Conservation (phyloP, 2,329 filamentous ascomycete species). For the Myrmaecium sp. region DNA sequence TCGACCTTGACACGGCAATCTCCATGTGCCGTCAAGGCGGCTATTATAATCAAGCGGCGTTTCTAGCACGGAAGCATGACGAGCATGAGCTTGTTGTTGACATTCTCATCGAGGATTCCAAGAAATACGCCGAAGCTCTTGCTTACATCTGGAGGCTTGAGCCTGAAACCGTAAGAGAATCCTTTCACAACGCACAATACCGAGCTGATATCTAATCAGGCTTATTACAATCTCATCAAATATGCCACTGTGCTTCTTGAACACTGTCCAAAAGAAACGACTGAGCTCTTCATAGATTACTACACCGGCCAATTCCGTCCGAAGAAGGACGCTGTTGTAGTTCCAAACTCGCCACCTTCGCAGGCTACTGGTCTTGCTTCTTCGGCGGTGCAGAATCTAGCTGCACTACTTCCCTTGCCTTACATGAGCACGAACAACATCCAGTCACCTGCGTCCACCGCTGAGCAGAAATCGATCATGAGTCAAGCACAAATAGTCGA, state of each 20-base stretch:
- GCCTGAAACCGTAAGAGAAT: constrained; percentile 47
- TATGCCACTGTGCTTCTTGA: constrained; percentile 84
- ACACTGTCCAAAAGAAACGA: constrained; percentile 67
- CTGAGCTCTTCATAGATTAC: constrained; percentile 81
- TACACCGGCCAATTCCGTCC: constrained; percentile 75
- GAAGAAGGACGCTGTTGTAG: constrained; percentile 43
- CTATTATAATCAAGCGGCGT: constrained; percentile 92
- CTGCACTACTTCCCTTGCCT: constrained; percentile 65
- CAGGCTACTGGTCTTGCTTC: constrained; percentile 34
- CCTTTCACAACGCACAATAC: not conserved
- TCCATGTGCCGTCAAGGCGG: constrained; percentile 94
- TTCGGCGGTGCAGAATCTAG: constrained; percentile 71
- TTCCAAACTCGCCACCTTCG: constrained; percentile 25
- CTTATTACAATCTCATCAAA: constrained; percentile 82
- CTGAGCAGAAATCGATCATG: constrained; percentile 33
- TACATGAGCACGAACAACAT: constrained; percentile 57
- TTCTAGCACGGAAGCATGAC: constrained; percentile 81
- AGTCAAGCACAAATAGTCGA: constrained; percentile 37
- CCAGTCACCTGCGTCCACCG: constrained; percentile 35
- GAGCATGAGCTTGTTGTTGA: constrained; percentile 90
- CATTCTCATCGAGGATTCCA: constrained; percentile 88
- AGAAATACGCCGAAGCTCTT: constrained; percentile 73
- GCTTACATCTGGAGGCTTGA: constrained; percentile 84
- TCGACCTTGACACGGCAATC: constrained; percentile 93
- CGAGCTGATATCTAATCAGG: constrained; percentile 28